Evolutionary conservation across 768 basidiomycete genomes (phyloP).

Genomic region (Boletus tylopilopsis): DNA sequence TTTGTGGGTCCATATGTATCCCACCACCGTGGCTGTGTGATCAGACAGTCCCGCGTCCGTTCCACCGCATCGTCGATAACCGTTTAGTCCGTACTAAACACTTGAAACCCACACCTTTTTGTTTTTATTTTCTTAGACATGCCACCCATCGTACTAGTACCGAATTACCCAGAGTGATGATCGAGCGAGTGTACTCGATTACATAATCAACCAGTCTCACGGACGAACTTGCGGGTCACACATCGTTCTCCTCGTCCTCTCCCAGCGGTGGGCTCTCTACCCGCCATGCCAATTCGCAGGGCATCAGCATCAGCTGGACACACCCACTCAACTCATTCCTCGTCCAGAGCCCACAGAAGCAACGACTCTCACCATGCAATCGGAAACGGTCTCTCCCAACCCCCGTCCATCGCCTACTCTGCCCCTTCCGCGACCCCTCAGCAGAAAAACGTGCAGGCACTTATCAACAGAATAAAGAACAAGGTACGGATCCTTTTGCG

Average conservation of each 20-base stretch:
- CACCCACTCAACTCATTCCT: conserved; percentile 30
- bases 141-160: too few species aligned
- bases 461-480: conserved; percentile 77
- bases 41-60: neutral
- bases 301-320: conserved; percentile 56
- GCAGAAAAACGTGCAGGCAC: conserved; percentile 75
- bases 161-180: too few species aligned
- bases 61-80: neutral
- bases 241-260: neutral
- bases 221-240: conserved; percentile 14
- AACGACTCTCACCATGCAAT: conserved; percentile 55
- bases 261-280: conserved; percentile 15
- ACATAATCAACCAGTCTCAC: conserved; percentile 8
- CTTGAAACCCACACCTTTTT: too few species aligned
- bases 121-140: too few species aligned
- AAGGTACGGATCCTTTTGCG: conserved; percentile 49
- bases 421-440: conserved; percentile 53
- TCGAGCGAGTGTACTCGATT: too few species aligned
- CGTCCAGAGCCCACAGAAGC: conserved; percentile 54
- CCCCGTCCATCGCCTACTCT: conserved; percentile 36
- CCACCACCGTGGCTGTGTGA: conserved; percentile 36
- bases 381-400: conserved; percentile 31
- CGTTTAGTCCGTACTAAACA: too few species aligned
- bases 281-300: conserved; percentile 51
- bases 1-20: conserved; percentile 42